phyloP scores from a whole-genome alignment of 2,329 filamentous ascomycete genomes.

The Fusarium sp. region DNA sequence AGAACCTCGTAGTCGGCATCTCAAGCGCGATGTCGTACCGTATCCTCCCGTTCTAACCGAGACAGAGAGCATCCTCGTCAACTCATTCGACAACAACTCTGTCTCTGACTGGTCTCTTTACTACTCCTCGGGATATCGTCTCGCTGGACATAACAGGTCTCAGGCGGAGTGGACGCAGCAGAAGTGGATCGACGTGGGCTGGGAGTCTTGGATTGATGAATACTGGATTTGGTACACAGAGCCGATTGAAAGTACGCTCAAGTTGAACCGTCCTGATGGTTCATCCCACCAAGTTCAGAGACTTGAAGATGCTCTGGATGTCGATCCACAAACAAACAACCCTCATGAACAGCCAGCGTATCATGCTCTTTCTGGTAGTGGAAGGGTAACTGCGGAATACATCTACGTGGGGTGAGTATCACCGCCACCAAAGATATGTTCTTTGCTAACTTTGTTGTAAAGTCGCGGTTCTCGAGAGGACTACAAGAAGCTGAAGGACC shows the following conservation, averaged over 20 bases:
- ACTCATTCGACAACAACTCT: slow-evolving; percentile 34
- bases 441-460: background rate
- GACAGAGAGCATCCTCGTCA: slow-evolving; percentile 17
- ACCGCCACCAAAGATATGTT: fast-evolving
- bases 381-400: slow-evolving; percentile 24
- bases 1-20: slow-evolving; percentile 2
- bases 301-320: slow-evolving; percentile 31
- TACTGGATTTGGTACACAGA: slow-evolving; percentile 42
- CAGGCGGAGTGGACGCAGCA: slow-evolving; percentile 41
- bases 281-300: slow-evolving; percentile 26
- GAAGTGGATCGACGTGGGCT: slow-evolving; percentile 35
- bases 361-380: slow-evolving; percentile 20
- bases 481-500: slow-evolving; percentile 23
- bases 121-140: slow-evolving; percentile 38
- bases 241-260: slow-evolving; percentile 33
- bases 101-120: slow-evolving; percentile 39
- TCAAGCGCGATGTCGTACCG: slow-evolving; percentile 19
- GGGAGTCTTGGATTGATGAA: slow-evolving; percentile 39
- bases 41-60: slow-evolving; percentile 19
- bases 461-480: slow-evolving; percentile 20
- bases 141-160: slow-evolving; percentile 31
- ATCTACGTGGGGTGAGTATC: slow-evolving; percentile 29
- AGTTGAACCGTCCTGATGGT: slow-evolving; percentile 27
- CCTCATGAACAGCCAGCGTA: slow-evolving; percentile 24
- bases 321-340: slow-evolving; percentile 29